Percentiles rank a stretch among this genome's conserved stretches.
Conservation (phyloP, 2,329 filamentous ascomycete species). For the Aureobasidium sp. region DNA sequence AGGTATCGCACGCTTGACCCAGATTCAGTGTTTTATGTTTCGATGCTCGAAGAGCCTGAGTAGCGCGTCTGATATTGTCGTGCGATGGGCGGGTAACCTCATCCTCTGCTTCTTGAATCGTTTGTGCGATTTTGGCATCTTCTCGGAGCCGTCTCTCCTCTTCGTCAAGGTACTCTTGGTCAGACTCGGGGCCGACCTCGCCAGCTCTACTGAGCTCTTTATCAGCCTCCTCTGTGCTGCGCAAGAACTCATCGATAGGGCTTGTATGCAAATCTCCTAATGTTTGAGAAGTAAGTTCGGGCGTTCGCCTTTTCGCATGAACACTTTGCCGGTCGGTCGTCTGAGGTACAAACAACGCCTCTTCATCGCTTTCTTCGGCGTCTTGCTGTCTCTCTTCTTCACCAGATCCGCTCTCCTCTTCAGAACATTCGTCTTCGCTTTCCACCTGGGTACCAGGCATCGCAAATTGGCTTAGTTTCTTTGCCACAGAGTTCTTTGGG, state of each 20-base stretch:
- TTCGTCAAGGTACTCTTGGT: slow-evolving; percentile 45
- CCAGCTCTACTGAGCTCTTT: background rate
- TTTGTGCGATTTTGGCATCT: slow-evolving; percentile 34
- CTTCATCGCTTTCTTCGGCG: slow-evolving; percentile 9
- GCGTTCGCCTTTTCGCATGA: background rate
- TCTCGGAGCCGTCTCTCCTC: slow-evolving; percentile 45
- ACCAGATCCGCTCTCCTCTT: slow-evolving; percentile 23
- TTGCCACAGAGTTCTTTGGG: slow-evolving; percentile 29
- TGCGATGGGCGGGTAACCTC: slow-evolving; percentile 33
- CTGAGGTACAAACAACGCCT: background rate
- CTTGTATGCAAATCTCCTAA: background rate
- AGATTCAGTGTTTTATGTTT: slow-evolving; percentile 53
- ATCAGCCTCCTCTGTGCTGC: background rate
- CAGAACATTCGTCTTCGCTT: slow-evolving; percentile 20
- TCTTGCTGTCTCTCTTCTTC: slow-evolving; percentile 20
- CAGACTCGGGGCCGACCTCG: slow-evolving; percentile 23
- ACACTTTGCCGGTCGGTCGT: background rate
- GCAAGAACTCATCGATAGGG: background rate
- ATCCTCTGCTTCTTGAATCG: slow-evolving; percentile 40
- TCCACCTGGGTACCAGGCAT: slow-evolving; percentile 42
- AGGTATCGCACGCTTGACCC: slow-evolving; percentile 28
- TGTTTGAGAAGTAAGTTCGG: slow-evolving; percentile 11
- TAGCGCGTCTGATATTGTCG: slow-evolving; percentile 35
- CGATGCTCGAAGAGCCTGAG: slow-evolving; percentile 47
- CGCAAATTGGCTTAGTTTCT: slow-evolving; percentile 43